Evolutionary conservation across 2,329 filamentous ascomycete species (phyloP), one percentile per base, ranked within the genome.

Genomic region (Aspergillus sp.): DNA sequence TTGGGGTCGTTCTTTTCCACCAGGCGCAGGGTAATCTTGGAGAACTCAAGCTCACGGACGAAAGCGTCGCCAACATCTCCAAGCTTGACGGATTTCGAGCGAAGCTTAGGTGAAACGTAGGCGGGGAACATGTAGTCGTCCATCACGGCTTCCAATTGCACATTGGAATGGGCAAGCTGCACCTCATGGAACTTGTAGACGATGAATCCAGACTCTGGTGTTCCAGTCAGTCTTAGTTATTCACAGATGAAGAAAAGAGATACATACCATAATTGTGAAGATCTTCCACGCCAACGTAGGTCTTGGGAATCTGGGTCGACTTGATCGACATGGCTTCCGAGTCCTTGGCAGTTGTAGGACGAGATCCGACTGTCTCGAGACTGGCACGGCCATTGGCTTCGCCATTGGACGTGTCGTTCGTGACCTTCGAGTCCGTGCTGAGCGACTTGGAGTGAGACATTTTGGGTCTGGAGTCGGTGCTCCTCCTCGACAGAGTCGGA

Each of bases 11-110:
- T 77, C 65, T 90, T 89, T 61, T 91, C 86, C 39, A 89, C 83
- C 43, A 96, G 78, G 49, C 90, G 87, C 54, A 98, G 78, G 0
- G 90, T 97, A 49, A 98, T 82, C 56, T 86, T 87, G 3, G 93
- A 98, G 59, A 96, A 90, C 55, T 98, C 94, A n/a, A 98, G 78
- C 68, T 98, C 93, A 52, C 93, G 88, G 51, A 98, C 87, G 70
- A 98, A 90, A 46, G 90, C 93, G 69, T 98, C 93, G 43, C 91
- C 90, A 61, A 90, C 75, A 70, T 98, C 93, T 58, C 93, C 88
- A 67, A 97, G 89, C 45, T 81, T 86, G 62, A 84, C 80, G 9
- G 77, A 73, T 58, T 78, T 85, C 37, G 77, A 79, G 61, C 81
- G 84, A 27, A 90, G 85, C 54, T 83, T 88, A 1, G 86, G 83